Evolutionary conservation across 257 asterid species (phyloP).

Genomic region (Jacaranda copaia): DNA sequence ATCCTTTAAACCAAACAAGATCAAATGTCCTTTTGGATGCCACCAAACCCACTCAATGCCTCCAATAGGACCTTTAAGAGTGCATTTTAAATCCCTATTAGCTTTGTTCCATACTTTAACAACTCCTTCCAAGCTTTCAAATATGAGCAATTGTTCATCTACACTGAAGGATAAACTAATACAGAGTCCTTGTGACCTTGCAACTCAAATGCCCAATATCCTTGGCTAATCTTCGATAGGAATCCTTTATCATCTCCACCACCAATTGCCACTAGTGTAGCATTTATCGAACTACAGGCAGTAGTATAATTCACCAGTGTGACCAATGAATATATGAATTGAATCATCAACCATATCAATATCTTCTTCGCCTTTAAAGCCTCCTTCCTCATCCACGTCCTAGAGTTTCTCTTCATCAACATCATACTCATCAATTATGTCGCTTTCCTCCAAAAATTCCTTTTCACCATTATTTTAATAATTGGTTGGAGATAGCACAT

Average conservation of each 20-base stretch:
- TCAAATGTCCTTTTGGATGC: conserved; percentile 89
- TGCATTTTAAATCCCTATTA: conserved; percentile 60
- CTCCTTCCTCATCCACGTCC: conserved; percentile 75
- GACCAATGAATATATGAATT: conserved; percentile 85
- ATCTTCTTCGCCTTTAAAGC: conserved; percentile 60
- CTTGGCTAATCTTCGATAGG: too few species aligned
- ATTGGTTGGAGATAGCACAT: conserved; percentile 31
- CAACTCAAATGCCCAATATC: too few species aligned
- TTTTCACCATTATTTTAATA: conserved; percentile 52
- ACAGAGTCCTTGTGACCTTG: conserved; percentile 88
- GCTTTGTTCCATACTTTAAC: conserved; percentile 80
- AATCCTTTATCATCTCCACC: too few species aligned
- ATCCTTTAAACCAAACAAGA: conserved; percentile 95
- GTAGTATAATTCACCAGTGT: conserved; percentile 86
- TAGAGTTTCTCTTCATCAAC: conserved; percentile 93
- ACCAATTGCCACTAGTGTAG: too few species aligned
- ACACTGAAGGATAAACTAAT: conserved; percentile 72
- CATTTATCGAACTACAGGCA: conserved; percentile 85
- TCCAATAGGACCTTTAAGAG: conserved; percentile 84
- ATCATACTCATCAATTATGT: conserved; percentile 66
- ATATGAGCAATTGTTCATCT: conserved; percentile 88
- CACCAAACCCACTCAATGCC: conserved; percentile 97
- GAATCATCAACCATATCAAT: conserved; percentile 77
- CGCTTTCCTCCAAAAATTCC: conserved; percentile 66
- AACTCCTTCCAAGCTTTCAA: conserved; percentile 88